Percentiles rank a stretch among this genome's conserved stretches.
phyloP scores from a whole-genome alignment of 2,329 filamentous ascomycete genomes.

The Camillea tinctor region DNA sequence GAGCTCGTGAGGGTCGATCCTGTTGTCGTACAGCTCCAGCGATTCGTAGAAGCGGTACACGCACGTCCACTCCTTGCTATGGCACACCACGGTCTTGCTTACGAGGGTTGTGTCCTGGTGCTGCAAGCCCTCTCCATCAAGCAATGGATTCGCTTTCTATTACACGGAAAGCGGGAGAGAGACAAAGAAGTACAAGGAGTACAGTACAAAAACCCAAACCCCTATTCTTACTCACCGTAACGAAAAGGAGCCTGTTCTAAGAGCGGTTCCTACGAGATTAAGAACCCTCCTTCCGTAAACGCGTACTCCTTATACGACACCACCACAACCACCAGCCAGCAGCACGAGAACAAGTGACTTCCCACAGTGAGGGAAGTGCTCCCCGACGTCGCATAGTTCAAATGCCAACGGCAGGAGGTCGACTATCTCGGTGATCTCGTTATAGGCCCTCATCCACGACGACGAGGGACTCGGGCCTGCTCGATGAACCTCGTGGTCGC shows the following conservation, averaged over 20 bases:
- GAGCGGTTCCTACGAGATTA: conserved; percentile 43
- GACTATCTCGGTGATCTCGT: conserved; percentile 42
- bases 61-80: conserved; percentile 40
- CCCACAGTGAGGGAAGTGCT: conserved; percentile 42
- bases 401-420: conserved; percentile 45
- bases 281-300: conserved; percentile 45
- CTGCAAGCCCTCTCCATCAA: conserved; percentile 32
- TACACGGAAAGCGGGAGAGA: too few relatives aligned
- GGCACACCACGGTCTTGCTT: conserved; percentile 36
- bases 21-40: not conserved
- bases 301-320: conserved; percentile 38
- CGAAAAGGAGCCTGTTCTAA: conserved; percentile 43
- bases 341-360: conserved; percentile 19
- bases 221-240: conserved; percentile 34
- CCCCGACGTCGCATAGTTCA: conserved; percentile 36
- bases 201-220: not conserved
- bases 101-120: conserved; percentile 43
- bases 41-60: conserved; percentile 35
- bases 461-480: conserved; percentile 45
- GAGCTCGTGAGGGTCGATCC: not conserved
- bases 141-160: too few relatives aligned
- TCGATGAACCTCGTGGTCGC: conserved; percentile 48
- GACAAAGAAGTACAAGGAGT: not conserved
- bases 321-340: not conserved
- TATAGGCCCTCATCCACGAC: conserved; percentile 26